A percentile compares a stretch with the other conserved stretches of the same genome.
Evolutionary conservation across 2,329 filamentous ascomycete species (phyloP).

Genomic region (Acrodontium crateriforme): DNA sequence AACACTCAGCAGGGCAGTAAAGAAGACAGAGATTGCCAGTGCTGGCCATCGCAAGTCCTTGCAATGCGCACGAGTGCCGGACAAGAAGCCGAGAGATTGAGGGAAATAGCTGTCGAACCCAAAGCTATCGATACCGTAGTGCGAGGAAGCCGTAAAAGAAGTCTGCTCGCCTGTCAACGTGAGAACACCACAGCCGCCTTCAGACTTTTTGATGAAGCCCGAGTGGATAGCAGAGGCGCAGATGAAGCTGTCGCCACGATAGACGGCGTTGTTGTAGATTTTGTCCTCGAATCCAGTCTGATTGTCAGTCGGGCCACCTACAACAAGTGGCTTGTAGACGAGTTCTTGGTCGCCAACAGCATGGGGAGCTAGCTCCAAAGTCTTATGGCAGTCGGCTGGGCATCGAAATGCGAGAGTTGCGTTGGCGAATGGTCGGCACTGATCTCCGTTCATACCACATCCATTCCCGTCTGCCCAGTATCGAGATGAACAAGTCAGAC

Average conservation of each 20-base stretch:
- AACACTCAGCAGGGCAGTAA: conserved; percentile 63
- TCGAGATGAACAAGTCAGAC: conserved; percentile 52
- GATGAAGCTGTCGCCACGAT: conserved; percentile 81
- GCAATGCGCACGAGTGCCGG: conserved; percentile 49
- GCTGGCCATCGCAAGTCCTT: conserved; percentile 73
- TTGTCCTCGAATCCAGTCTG: conserved; percentile 22
- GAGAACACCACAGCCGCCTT: conserved; percentile 73
- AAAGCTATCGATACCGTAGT: conserved; percentile 63
- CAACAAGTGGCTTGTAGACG: conserved; percentile 40
- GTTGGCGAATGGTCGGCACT: conserved; percentile 62
- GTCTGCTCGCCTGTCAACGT: conserved; percentile 55
- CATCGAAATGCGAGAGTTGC: conserved; percentile 61
- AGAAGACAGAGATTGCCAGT: conserved; percentile 66
- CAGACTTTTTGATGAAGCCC: conserved; percentile 55
- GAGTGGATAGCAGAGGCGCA: conserved; percentile 76
- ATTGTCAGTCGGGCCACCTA: conserved; percentile 36
- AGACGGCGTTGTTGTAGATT: conserved; percentile 41
- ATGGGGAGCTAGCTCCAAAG: conserved; percentile 54
- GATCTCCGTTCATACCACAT: conserved; percentile 61
- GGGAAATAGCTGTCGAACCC: conserved; percentile 83
- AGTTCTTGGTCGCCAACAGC: conserved; percentile 57
- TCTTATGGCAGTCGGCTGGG: conserved; percentile 55
- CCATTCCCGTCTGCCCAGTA: conserved; percentile 58
- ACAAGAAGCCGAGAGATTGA: conserved; percentile 65
- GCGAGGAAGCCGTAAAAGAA: conserved; percentile 48